Evolutionary conservation across 2,329 filamentous ascomycete genomes (phyloP), one percentile per base, ranked within the genome.

Genomic region (Pseudogymnoascus pannorum): DNA sequence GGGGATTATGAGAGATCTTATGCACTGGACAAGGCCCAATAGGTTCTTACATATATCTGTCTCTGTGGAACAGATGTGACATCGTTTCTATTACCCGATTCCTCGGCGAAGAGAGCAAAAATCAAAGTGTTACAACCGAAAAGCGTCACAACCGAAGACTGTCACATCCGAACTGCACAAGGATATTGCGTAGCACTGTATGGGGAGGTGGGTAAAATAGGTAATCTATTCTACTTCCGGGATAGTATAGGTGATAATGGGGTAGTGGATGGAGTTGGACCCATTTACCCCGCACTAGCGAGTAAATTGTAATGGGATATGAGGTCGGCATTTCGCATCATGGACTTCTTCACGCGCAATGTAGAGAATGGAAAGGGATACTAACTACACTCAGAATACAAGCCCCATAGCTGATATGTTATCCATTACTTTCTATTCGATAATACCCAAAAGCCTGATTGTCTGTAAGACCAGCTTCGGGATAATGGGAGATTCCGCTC

Each of bases 81-180:
- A 54, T 54, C 31, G n/a, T 31, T 54, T 18, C 8, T 29, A n/a
- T 54, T 6, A 31, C 11, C 26, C 24, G 26, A 31, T 29, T 72
- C 16, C 78, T 64, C 65, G 75, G 78, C 77, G 77, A 80, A n/a
- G 69, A 70, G 7, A 79, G 68, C 76, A 80, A 80, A 76, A 78
- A 31, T 31, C 7, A 31, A n/a, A 33, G 74, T 72, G 62, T 80
- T 77, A 0, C 77, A 76, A 0, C 78, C 78, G n/a, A 79, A 60
- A 64, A 31, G 74, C 72, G 62, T 80, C 78, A 0, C 77, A 76
- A 0, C 78, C 78, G n/a, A 79, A 60, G 64, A 77, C 78, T 69
- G 86, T 86, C 57, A 54, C 48, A 31, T 31, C 48, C 48, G 48
- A 54, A 18, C 24, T 31, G 48, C 31, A 31, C 9, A 4, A 26